phyloP scores from a whole-genome alignment of 345 rosid genomes.

The Eutrema japonicum region DNA sequence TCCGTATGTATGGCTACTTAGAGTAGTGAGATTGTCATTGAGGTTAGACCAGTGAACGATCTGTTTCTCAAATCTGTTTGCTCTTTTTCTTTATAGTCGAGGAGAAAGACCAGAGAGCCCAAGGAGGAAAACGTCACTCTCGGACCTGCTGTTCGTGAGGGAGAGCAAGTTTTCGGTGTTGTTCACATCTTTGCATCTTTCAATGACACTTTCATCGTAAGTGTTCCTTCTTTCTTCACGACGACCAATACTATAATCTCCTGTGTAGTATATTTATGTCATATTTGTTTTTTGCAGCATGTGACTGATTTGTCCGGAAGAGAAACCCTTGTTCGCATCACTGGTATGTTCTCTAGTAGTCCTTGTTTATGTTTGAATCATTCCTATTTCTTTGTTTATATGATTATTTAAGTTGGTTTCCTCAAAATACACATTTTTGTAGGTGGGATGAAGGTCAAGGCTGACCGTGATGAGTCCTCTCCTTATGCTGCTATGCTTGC shows the following conservation, averaged over 20 bases:
- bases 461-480: conserved; percentile 88
- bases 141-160: conserved; percentile 78
- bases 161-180: conserved; percentile 79
- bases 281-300: conserved; percentile 53
- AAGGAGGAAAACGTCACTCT: conserved; percentile 78
- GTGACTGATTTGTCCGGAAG: conserved; percentile 89
- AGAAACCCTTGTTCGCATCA: conserved; percentile 85
- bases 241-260: not conserved
- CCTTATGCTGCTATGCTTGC: conserved; percentile 96
- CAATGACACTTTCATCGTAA: conserved; percentile 79
- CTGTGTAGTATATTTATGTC: not conserved
- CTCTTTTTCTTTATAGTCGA: conserved; percentile 52
- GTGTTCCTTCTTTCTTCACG: not conserved
- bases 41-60: not conserved
- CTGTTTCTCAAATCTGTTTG: conserved; percentile 17
- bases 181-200: conserved; percentile 81
- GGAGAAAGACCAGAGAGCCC: conserved; percentile 73
- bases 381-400: too few relatives aligned
- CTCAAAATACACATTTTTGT: not conserved
- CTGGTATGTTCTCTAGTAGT: conserved; percentile 49
- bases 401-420: not conserved
- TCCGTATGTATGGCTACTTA: not conserved
- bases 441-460: conserved; percentile 98
- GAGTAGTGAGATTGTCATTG: conserved; percentile 7
- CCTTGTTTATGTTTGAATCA: not conserved